Evolutionary conservation across 208 protist genomes (phyloP).

Genomic region (Angomonas deanei): DNA sequence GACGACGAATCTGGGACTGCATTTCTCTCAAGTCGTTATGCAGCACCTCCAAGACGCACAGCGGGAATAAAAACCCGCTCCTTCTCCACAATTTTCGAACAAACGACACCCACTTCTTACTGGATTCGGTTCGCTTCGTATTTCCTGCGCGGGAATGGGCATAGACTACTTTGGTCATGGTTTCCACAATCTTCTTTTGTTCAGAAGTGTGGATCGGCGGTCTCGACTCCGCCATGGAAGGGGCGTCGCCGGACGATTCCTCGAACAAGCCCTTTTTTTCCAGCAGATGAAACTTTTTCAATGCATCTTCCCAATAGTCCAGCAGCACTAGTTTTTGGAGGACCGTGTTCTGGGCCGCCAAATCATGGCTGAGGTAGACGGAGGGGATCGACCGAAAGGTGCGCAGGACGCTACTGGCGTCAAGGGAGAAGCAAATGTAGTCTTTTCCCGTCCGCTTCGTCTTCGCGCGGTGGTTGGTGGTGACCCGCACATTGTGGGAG

Average conservation of each 20-base stretch:
- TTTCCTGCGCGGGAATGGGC: too few relatives aligned
- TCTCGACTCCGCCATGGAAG: background rate
- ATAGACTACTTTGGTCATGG: constrained; percentile 3
- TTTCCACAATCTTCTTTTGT: background rate
- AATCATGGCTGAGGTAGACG: background rate
- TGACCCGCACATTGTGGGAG: background rate
- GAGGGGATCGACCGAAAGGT: background rate
- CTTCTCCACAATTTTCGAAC: background rate
- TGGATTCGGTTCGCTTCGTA: too few relatives aligned
- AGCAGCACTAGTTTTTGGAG: background rate
- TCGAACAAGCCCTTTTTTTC: background rate
- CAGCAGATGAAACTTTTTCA: background rate
- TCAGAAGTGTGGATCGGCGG: background rate
- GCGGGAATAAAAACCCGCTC: background rate
- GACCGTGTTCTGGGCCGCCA: background rate
- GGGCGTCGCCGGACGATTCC: background rate
- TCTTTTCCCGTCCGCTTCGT: background rate
- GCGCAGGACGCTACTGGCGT: background rate
- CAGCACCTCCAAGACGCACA: constrained; percentile 1
- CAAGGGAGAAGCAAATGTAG: background rate
- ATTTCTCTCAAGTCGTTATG: background rate
- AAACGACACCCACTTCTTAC: background rate
- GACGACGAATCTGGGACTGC: background rate
- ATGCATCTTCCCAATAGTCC: background rate
- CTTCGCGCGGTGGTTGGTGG: background rate